Base-by-base conservation (phyloP, 345 rosid genomes). In the Odontarrhena argentea region DNA sequence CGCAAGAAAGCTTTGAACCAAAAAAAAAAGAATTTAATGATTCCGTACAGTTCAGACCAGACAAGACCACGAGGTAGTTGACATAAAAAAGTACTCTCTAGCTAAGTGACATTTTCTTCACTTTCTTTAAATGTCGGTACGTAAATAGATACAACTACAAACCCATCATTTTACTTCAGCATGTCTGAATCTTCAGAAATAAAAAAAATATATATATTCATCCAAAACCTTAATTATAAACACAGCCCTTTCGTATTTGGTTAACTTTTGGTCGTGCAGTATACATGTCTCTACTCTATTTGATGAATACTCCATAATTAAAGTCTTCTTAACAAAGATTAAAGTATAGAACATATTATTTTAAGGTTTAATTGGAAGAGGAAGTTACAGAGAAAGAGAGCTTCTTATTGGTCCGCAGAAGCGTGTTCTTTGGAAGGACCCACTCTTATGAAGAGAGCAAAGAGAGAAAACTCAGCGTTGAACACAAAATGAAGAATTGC, bases 41-140 rank as follows among this genome's bases (percentile, higher is more conserved):
- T 14, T 52, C 68, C 74, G 74, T 70, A 70, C 67, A 47, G 46
- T 8, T 36, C 74, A 70, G 74, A 52, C 65, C 57, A 49, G 26
- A 38, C 42, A 8, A 8, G 9, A 59, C 63, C 68, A 70, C 56
- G 56, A 70, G 74, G 68, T 70, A 30, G 68, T 69, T 61, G 74
- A 45, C 68, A 41, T 32, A 12, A 13, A 60, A 40, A 32, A 41
- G 22, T 9, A 50, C 58, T 68, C 65, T 7, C 36, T 32, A 32
- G 36, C 36, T 32, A 32, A 47, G 13, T 50, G 51, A 51, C 53
- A 51, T 32, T 22, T 8, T 60, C 66, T 68, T 58, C 73, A 48
- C 65, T 37, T 68, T 13, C 49, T 59, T 50, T 42, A 9, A n/a
- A 11, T 44, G 74, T 70, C 68, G 68, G 74, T n/a, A 25, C 35